Percentiles rank a stretch among this genome's conserved stretches.
Evolutionary conservation across 768 basidiomycete species (phyloP).

Genomic region (Leccinum ochraceum): DNA sequence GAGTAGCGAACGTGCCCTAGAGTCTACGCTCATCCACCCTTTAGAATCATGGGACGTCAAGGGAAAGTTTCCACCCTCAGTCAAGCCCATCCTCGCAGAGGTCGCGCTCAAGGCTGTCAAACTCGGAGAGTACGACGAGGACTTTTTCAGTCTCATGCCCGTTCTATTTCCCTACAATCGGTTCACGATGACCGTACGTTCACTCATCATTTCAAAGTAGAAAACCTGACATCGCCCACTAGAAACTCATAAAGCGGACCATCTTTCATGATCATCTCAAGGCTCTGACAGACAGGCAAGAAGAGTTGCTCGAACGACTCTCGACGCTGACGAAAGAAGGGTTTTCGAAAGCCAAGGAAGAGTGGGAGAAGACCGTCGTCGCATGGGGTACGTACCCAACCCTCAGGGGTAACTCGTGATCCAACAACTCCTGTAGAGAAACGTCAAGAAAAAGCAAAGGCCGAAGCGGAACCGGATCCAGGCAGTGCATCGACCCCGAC

Average conservation of each 20-base stretch:
- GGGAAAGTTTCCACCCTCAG: constrained; percentile 82
- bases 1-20: neutral
- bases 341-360: constrained; percentile 68
- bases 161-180: constrained; percentile 91
- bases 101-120: constrained; percentile 78
- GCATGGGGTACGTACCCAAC: constrained; percentile 59
- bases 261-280: constrained; percentile 73
- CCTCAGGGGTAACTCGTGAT: neutral
- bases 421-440: constrained; percentile 36
- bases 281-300: constrained; percentile 67
- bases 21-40: neutral
- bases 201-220: neutral
- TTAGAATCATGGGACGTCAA: constrained; percentile 78
- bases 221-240: constrained; percentile 12
- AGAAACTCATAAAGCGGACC: constrained; percentile 95
- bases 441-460: constrained; percentile 57
- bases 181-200: constrained; percentile 84
- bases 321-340: constrained; percentile 59
- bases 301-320: constrained; percentile 65
- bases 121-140: constrained; percentile 88
- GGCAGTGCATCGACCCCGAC: constrained; percentile 35
- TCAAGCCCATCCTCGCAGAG: constrained; percentile 72
- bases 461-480: constrained; percentile 27
- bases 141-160: constrained; percentile 90
- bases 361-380: constrained; percentile 69